Percentiles rank a stretch among this genome's conserved stretches.
These are phyloP conservation scores for Cryptococcus neoformans DNA, from an alignment of 1,284 basidiomycete genomes.

Conservation along the genomic window DNA sequence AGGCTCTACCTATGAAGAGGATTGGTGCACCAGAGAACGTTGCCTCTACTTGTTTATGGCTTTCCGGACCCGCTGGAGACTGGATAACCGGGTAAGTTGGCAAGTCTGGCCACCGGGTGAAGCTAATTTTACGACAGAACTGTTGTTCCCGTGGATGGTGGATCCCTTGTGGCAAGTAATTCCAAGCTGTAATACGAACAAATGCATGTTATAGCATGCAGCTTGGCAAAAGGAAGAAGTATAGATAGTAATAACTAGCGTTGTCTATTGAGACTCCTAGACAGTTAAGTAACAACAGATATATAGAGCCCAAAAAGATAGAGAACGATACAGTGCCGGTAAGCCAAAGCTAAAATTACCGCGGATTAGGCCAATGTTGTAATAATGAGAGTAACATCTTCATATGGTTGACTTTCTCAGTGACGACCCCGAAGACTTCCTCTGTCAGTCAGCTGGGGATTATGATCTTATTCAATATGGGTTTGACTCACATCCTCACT, in stretches of 20 bases:
- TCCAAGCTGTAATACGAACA: slow-evolving; percentile 18
- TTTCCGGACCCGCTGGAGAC: slow-evolving; percentile 59
- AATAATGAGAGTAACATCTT: too few relatives aligned
- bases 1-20: slow-evolving; percentile 55
- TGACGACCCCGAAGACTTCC: too few relatives aligned
- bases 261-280: too few relatives aligned
- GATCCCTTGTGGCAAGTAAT: slow-evolving; percentile 46
- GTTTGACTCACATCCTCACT: slow-evolving; percentile 18
- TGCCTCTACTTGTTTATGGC: slow-evolving; percentile 61
- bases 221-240: too few relatives aligned
- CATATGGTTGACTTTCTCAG: too few relatives aligned
- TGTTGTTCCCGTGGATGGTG: slow-evolving; percentile 62
- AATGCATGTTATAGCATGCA: background rate
- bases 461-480: background rate
- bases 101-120: background rate
- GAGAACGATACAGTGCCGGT: background rate
- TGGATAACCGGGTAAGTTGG: slow-evolving; percentile 57
- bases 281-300: too few relatives aligned
- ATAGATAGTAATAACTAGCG: too few relatives aligned
- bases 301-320: background rate
- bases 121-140: slow-evolving; percentile 43
- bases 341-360: background rate
- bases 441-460: background rate
- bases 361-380: too few relatives aligned
- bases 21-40: slow-evolving; percentile 65